Percentiles rank a stretch among this genome's conserved stretches.
These are phyloP conservation scores for Cutaneotrichosporon cavernicola DNA, from an alignment of 1,284 basidiomycete genomes.

Conservation along the genomic window DNA sequence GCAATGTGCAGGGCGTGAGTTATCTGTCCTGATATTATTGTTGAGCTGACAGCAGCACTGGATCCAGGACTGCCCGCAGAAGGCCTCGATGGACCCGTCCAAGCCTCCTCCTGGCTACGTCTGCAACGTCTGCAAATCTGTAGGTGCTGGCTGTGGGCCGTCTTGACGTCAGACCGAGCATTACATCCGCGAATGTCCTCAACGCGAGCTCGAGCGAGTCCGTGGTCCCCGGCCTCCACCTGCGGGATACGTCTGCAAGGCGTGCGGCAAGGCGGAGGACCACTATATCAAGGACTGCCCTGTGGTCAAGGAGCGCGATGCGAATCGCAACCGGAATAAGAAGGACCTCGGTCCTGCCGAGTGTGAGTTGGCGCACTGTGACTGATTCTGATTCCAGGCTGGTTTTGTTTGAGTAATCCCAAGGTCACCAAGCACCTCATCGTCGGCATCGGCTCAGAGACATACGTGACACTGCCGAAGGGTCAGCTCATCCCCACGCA, in stretches of 20 bases:
- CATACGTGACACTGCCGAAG: slow-evolving; percentile 88
- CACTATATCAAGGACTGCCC: slow-evolving; percentile 86
- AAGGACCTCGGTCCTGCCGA: slow-evolving; percentile 63
- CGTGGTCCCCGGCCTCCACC: slow-evolving; percentile 61
- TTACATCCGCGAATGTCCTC: slow-evolving; percentile 81
- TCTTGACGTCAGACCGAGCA: slow-evolving; percentile 63
- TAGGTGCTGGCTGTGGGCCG: slow-evolving; percentile 28
- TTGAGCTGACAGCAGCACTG: slow-evolving; percentile 39
- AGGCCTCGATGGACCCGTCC: slow-evolving; percentile 29
- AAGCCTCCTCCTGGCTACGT: slow-evolving; percentile 44
- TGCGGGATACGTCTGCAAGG: slow-evolving; percentile 75
- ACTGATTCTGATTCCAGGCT: slow-evolving; percentile 58
- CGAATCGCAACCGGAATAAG: slow-evolving; percentile 49
- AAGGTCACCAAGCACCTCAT: slow-evolving; percentile 87
- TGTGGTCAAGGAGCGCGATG: slow-evolving; percentile 58
- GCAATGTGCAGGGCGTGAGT: slow-evolving; percentile 59
- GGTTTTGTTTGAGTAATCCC: slow-evolving; percentile 95
- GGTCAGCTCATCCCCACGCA: slow-evolving; percentile 81
- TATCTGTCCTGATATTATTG: too few relatives aligned
- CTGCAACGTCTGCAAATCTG: slow-evolving; percentile 51
- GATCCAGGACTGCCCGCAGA: slow-evolving; percentile 51
- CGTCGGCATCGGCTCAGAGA: slow-evolving; percentile 84
- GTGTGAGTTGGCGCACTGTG: slow-evolving; percentile 24
- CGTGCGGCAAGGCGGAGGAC: slow-evolving; percentile 70
- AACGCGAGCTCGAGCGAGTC: slow-evolving; percentile 60